These are phyloP conservation scores for Phytophthora brassicae DNA, from an alignment of 352 stramenopile species.

Conservation along the genomic window DNA sequence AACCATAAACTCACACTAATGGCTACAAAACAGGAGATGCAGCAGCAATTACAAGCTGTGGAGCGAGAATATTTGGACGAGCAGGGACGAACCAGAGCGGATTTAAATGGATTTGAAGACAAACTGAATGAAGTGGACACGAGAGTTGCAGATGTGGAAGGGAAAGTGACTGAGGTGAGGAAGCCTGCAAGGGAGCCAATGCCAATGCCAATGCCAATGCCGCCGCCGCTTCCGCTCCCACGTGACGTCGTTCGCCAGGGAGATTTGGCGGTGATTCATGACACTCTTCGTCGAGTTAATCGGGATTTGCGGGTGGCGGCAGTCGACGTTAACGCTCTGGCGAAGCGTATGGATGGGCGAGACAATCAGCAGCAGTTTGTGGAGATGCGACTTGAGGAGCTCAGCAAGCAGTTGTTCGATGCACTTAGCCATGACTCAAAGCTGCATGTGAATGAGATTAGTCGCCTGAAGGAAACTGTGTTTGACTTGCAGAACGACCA, in stretches of 20 bases:
- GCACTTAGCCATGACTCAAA: slow-evolving; percentile 43
- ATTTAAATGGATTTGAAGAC: slow-evolving; percentile 22
- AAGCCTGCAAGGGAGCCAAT: neutral
- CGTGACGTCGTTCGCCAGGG: slow-evolving; percentile 22
- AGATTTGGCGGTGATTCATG: slow-evolving; percentile 20
- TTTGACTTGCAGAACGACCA: slow-evolving; percentile 48
- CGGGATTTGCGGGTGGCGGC: slow-evolving; percentile 29
- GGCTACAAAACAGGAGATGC: slow-evolving; percentile 24
- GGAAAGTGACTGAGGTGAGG: slow-evolving; percentile 3
- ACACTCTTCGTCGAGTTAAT: slow-evolving; percentile 28
- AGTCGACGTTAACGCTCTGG: slow-evolving; percentile 38
- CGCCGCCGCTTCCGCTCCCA: neutral
- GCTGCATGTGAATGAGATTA: slow-evolving; percentile 46
- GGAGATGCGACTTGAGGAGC: slow-evolving; percentile 29
- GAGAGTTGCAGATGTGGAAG: slow-evolving; percentile 9
- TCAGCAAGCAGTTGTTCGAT: slow-evolving; percentile 45
- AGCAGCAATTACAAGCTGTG: slow-evolving; percentile 14
- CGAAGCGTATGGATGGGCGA: slow-evolving; percentile 23
- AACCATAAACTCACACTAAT: slow-evolving; percentile 11
- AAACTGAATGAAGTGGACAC: slow-evolving; percentile 22
- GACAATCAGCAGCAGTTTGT: slow-evolving; percentile 32
- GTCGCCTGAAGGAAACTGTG: slow-evolving; percentile 46
- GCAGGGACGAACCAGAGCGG: slow-evolving; percentile 15
- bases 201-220: neutral
- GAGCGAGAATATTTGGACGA: slow-evolving; percentile 22